phyloP scores from a whole-genome alignment of 2,329 filamentous ascomycete species.

The Fusarium paranaense region DNA sequence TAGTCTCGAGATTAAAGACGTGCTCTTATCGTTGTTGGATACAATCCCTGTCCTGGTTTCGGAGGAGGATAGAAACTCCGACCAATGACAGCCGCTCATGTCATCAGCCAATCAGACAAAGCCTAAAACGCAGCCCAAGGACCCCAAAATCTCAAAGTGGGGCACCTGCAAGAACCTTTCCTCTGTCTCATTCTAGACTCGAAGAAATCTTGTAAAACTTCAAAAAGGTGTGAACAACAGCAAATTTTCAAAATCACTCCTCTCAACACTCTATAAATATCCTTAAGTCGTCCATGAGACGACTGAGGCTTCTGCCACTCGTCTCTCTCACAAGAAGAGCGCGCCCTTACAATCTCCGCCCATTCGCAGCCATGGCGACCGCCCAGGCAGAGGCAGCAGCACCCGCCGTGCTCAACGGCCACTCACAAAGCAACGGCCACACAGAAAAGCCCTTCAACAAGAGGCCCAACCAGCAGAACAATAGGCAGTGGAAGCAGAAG shows the following conservation, averaged over 20 bases:
- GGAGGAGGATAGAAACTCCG: neutral
- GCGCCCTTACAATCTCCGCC: conserved; percentile 26
- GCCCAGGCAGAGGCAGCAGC: conserved; percentile 22
- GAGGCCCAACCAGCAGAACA: conserved; percentile 36
- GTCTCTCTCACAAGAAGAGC: conserved; percentile 29
- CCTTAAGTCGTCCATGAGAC: conserved; percentile 29
- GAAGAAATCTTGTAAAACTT: conserved; percentile 19
- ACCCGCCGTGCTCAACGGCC: conserved; percentile 26
- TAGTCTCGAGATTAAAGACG: neutral
- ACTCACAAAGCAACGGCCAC: conserved; percentile 22
- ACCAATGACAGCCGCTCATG: neutral
- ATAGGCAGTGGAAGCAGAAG: conserved; percentile 54
- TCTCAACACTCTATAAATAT: neutral
- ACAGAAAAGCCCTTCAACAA: conserved; percentile 37
- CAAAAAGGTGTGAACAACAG: neutral
- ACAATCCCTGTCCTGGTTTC: neutral
- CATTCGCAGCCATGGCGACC: conserved; percentile 42
- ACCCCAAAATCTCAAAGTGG: conserved; percentile 31
- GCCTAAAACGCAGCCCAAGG: conserved; percentile 24
- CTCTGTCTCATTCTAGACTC: conserved; percentile 29
- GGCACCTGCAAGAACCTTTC: conserved; percentile 38
- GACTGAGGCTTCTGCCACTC: conserved; percentile 26
- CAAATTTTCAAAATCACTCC: neutral
- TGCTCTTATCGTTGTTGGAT: neutral
- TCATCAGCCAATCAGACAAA: conserved; percentile 22